Evolutionary conservation across 2,329 filamentous ascomycete genomes (phyloP).

Genomic region (Phaeomoniella chlamydospora): DNA sequence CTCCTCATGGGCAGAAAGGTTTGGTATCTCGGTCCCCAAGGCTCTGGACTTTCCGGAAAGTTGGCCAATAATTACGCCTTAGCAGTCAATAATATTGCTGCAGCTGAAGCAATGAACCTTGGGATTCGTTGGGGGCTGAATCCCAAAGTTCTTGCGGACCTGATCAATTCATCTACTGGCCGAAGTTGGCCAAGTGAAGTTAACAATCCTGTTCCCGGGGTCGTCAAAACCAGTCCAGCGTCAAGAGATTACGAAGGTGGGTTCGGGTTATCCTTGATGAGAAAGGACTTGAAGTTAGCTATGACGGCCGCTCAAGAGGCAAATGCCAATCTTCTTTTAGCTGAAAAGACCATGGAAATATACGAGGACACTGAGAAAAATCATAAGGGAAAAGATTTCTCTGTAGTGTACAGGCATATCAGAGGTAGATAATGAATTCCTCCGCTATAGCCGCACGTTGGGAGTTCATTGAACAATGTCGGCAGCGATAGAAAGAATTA

Average conservation of each 20-base stretch:
- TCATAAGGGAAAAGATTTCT: conserved; percentile 63
- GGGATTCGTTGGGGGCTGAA: conserved; percentile 49
- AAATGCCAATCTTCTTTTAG: conserved; percentile 51
- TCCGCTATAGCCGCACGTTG: no score
- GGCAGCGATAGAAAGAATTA: no score
- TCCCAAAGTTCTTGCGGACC: conserved; percentile 55
- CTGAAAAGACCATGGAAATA: conserved; percentile 45
- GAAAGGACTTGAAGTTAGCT: conserved; percentile 62
- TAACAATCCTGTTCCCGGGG: conserved; percentile 86
- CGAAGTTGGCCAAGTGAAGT: conserved; percentile 90
- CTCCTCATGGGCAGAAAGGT: conserved; percentile 75
- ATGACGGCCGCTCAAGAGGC: conserved; percentile 57
- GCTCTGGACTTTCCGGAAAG: conserved; percentile 78
- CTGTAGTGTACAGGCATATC: conserved; percentile 59
- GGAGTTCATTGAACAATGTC: no score
- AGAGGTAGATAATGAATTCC: not conserved
- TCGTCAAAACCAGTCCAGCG: conserved; percentile 62
- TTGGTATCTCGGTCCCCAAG: conserved; percentile 72
- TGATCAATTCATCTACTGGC: conserved; percentile 92
- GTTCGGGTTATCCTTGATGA: conserved; percentile 66
- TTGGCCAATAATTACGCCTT: conserved; percentile 95
- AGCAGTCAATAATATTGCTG: conserved; percentile 76
- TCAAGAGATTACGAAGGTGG: conserved; percentile 62
- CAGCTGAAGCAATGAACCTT: conserved; percentile 53
- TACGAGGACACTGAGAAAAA: conserved; percentile 52